Evolutionary conservation across 345 rosid genomes (phyloP).

Genomic region (Eucalyptus victrix): DNA sequence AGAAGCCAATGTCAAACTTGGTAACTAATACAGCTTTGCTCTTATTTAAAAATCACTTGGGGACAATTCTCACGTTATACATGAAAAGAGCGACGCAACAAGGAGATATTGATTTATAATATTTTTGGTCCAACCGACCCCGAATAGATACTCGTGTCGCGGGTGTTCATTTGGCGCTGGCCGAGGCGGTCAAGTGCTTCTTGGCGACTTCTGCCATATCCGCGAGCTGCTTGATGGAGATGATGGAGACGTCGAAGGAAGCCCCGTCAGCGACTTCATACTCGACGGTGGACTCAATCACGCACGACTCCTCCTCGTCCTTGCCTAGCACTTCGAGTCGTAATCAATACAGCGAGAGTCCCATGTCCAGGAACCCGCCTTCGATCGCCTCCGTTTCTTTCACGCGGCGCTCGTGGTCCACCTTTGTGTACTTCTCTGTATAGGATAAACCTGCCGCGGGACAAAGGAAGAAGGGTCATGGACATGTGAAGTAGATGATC

Average conservation of each 20-base stretch:
- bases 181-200: too few species aligned
- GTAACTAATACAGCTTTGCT: background rate
- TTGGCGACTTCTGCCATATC: too few species aligned
- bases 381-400: conserved; percentile 4
- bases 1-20: background rate
- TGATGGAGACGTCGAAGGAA: too few species aligned
- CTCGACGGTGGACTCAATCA: too few species aligned
- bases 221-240: too few species aligned
- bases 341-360: too few species aligned
- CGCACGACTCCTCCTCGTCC: too few species aligned
- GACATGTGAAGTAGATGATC: background rate
- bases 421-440: background rate
- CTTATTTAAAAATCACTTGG: background rate
- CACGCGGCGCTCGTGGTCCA: background rate
- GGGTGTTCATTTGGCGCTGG: background rate
- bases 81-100: background rate
- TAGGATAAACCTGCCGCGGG: background rate
- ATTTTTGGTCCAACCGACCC: background rate
- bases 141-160: background rate
- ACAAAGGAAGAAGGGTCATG: background rate
- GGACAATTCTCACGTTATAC: background rate
- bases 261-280: too few species aligned
- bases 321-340: too few species aligned
- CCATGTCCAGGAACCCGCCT: background rate
- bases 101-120: background rate